These are phyloP conservation scores for Acacia crassicarpa DNA, from an alignment of 306 rosid genomes.

Conservation along the genomic window DNA sequence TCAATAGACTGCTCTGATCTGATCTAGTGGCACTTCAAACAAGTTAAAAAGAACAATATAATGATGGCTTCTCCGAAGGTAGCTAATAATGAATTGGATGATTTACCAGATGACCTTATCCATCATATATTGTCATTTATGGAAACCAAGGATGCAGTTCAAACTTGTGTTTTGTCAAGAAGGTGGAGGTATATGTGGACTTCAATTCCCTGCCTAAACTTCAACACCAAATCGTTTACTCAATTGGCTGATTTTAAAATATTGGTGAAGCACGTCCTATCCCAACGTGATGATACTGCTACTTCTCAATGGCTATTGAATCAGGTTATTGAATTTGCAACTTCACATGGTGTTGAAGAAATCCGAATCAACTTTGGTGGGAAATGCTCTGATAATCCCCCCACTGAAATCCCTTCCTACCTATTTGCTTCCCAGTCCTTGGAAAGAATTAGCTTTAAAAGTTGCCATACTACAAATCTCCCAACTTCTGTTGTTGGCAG, in stretches of 20 bases:
- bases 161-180: slow-evolving; percentile 21
- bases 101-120: slow-evolving; percentile 37
- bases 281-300: slow-evolving; percentile 28
- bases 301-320: slow-evolving; percentile 36
- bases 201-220: slow-evolving; percentile 42
- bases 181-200: slow-evolving; percentile 43
- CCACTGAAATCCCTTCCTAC: slow-evolving; percentile 40
- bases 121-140: slow-evolving; percentile 43
- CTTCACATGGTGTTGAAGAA: slow-evolving; percentile 41
- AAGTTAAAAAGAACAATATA: slow-evolving; percentile 6
- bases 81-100: slow-evolving; percentile 26
- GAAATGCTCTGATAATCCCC: slow-evolving; percentile 31
- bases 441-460: slow-evolving; percentile 44
- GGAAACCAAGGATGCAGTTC: slow-evolving; percentile 50
- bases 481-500: slow-evolving; percentile 20
- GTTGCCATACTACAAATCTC: slow-evolving; percentile 38
- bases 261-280: slow-evolving; percentile 43
- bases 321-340: slow-evolving; percentile 42
- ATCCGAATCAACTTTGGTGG: slow-evolving; percentile 41
- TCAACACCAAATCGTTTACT: slow-evolving; percentile 39
- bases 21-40: slow-evolving; percentile 33
- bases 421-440: slow-evolving; percentile 37
- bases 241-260: slow-evolving; percentile 42
- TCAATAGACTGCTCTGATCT: slow-evolving; percentile 2
- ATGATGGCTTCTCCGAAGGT: slow-evolving; percentile 22